phyloP scores from a whole-genome alignment of 352 stramenopile genomes.

The Globisporangium spiculum region DNA sequence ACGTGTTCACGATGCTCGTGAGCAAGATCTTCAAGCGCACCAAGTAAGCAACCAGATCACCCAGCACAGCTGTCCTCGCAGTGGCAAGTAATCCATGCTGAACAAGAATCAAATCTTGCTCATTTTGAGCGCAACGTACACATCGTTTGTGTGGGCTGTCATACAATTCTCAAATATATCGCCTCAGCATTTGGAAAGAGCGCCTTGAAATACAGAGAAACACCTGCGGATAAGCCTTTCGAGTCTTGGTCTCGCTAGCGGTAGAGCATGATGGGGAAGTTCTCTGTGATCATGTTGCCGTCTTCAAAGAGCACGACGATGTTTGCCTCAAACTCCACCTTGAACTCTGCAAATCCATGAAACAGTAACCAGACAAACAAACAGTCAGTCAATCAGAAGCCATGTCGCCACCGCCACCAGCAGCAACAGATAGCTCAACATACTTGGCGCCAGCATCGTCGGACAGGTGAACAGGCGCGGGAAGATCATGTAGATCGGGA shows the following conservation, averaged over 20 bases:
- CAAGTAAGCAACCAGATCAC: slow-evolving; percentile 67
- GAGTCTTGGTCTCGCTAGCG: slow-evolving; percentile 25
- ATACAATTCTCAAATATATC: neutral
- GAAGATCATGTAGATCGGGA: slow-evolving; percentile 95
- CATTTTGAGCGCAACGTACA: neutral
- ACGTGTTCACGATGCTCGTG: slow-evolving; percentile 93
- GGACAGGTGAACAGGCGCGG: slow-evolving; percentile 91
- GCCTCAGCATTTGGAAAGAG: neutral
- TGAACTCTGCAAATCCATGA: slow-evolving; percentile 51
- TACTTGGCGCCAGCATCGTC: slow-evolving; percentile 82
- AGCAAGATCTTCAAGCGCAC: slow-evolving; percentile 97
- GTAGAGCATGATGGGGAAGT: slow-evolving; percentile 86
- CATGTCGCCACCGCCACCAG: neutral
- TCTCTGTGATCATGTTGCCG: slow-evolving; percentile 90
- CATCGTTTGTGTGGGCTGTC: neutral
- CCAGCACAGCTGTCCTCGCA: neutral
- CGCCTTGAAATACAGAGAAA: neutral
- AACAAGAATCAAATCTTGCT: neutral
- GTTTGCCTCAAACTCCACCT: slow-evolving; percentile 92
- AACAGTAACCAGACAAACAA: neutral
- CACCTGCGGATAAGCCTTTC: neutral
- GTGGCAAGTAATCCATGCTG: neutral
- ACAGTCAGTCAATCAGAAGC: neutral
- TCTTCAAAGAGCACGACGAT: slow-evolving; percentile 91
- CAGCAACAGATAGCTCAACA: neutral